Conservation (phyloP, 768 basidiomycete species). For the Boletus rex-veris region DNA sequence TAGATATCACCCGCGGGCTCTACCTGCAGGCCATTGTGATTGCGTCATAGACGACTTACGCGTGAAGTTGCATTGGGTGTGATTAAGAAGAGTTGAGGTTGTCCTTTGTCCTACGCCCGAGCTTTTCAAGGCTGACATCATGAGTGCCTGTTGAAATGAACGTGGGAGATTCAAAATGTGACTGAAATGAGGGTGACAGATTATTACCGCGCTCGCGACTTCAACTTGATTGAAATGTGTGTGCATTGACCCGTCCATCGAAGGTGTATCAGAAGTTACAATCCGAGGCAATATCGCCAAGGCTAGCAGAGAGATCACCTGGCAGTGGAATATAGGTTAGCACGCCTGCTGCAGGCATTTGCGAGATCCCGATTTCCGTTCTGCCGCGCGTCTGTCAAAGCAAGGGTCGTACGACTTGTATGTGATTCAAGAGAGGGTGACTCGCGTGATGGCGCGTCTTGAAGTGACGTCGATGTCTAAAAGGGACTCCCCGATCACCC, state of each 20-base stretch:
- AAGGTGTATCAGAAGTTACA: no score
- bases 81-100: background rate
- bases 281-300: no score
- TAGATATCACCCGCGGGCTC: background rate
- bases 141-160: background rate
- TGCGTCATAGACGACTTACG: conserved; percentile 9
- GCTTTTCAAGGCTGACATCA: conserved; percentile 9
- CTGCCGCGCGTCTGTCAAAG: no score
- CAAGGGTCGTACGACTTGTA: no score
- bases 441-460: background rate
- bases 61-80: background rate
- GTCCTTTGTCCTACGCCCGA: conserved; percentile 16
- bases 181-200: background rate
- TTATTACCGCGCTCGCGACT: no score
- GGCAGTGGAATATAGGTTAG: no score
- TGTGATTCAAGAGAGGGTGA: conserved; percentile 1
- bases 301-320: no score
- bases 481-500: background rate
- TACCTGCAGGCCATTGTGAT: background rate
- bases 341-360: no score
- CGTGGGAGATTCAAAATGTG: conserved; percentile 9
- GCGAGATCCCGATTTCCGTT: no score
- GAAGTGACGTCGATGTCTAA: background rate
- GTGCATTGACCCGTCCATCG: no score
- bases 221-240: no score